Conservation (phyloP, 2,329 filamentous ascomycete genomes). For the Fusarium gaditjirri region DNA sequence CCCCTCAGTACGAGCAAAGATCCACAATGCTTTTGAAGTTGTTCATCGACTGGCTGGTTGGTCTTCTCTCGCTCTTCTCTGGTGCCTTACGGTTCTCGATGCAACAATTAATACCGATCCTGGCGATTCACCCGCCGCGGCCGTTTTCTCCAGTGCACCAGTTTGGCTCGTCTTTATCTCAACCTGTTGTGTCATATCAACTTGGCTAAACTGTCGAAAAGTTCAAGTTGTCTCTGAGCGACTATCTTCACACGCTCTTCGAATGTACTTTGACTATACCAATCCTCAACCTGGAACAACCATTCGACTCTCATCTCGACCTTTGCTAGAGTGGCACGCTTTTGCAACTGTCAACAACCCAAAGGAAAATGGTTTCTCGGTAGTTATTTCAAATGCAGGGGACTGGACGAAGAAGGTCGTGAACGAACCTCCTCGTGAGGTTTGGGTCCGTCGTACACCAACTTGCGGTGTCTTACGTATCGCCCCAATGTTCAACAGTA, state of each 20-base stretch:
- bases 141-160: conserved; percentile 49
- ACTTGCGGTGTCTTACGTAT: conserved; percentile 72
- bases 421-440: conserved; percentile 62
- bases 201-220: conserved; percentile 75
- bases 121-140: conserved; percentile 41
- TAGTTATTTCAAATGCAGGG: conserved; percentile 74
- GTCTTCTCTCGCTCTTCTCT: conserved; percentile 26
- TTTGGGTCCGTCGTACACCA: conserved; percentile 73
- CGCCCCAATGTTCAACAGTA: conserved; percentile 68
- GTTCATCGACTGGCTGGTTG: conserved; percentile 33
- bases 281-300: conserved; percentile 58
- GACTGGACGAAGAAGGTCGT: conserved; percentile 72
- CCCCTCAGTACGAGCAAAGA: conserved; percentile 18
- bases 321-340: conserved; percentile 74
- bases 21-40: conserved; percentile 30
- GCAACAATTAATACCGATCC: conserved; percentile 65
- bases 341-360: conserved; percentile 75
- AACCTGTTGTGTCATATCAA: conserved; percentile 70
- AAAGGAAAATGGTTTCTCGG: conserved; percentile 63
- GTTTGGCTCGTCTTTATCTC: conserved; percentile 73
- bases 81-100: conserved; percentile 57
- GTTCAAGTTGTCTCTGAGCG: conserved; percentile 69
- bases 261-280: conserved; percentile 72
- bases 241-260: conserved; percentile 74
- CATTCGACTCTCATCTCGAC: conserved; percentile 66